phyloP scores from a whole-genome alignment of 106 monocot genomes.

The Xerophyta viscosa region DNA sequence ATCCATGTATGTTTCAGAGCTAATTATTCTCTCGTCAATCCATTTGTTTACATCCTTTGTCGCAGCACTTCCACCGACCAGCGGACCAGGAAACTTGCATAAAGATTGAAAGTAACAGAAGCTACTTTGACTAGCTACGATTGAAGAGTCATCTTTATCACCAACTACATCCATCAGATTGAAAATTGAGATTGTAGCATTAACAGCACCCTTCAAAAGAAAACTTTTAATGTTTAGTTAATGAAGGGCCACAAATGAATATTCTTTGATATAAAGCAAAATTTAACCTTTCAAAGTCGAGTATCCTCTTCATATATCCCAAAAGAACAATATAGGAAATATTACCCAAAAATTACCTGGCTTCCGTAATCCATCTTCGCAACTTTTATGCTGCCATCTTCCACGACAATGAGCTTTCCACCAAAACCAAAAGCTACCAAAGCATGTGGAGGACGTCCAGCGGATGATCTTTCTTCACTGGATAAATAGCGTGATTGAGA shows the following conservation, averaged over 20 bases:
- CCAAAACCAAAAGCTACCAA: slow-evolving; percentile 96
- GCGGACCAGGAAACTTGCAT: slow-evolving; percentile 89
- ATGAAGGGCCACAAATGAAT: too few relatives aligned
- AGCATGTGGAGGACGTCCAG: slow-evolving; percentile 87
- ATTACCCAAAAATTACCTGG: slow-evolving; percentile 29
- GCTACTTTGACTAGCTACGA: slow-evolving; percentile 1
- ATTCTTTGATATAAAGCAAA: background rate
- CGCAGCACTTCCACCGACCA: slow-evolving; percentile 82
- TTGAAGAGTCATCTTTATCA: slow-evolving; percentile 26
- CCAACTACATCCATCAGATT: slow-evolving; percentile 58
- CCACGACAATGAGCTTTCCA: slow-evolving; percentile 82
- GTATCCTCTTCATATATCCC: background rate
- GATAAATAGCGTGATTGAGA: slow-evolving; percentile 32
- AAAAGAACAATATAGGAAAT: background rate
- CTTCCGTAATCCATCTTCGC: slow-evolving; percentile 34
- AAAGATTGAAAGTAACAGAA: slow-evolving; percentile 54
- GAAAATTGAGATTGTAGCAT: slow-evolving; percentile 43
- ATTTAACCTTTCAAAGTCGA: background rate
- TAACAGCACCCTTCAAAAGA: slow-evolving; percentile 31
- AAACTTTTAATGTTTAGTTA: background rate
- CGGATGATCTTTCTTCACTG: slow-evolving; percentile 62
- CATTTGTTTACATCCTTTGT: slow-evolving; percentile 90
- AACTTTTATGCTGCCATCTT: slow-evolving; percentile 29
- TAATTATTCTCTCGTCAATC: slow-evolving; percentile 72
- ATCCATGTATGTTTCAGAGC: slow-evolving; percentile 45